These are phyloP conservation scores for Trypanosoma theileri DNA, from an alignment of 208 protist species.

Conservation along the genomic window DNA sequence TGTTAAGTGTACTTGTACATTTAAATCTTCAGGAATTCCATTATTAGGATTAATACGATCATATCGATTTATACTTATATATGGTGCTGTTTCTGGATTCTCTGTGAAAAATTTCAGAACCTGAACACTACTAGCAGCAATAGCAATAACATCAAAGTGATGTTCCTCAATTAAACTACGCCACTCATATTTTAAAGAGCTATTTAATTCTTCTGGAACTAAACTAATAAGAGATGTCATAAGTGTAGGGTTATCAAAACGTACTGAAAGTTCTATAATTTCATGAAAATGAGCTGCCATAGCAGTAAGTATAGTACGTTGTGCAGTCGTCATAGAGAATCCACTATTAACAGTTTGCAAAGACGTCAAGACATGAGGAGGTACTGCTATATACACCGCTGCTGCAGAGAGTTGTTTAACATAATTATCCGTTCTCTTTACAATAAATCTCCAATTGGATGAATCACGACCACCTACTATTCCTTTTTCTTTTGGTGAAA, in stretches of 20 bases:
- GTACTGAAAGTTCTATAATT: conserved; percentile 67
- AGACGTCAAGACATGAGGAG: background rate
- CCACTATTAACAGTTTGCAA: background rate
- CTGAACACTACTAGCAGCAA: conserved; percentile 58
- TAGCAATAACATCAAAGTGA: conserved; percentile 62
- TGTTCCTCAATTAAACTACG: conserved; percentile 42
- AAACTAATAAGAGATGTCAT: conserved; percentile 47
- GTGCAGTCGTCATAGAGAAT: conserved; percentile 25
- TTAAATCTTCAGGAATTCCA: conserved; percentile 52
- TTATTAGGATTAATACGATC: conserved; percentile 71
- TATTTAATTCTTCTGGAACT: conserved; percentile 23
- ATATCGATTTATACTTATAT: conserved; percentile 60
- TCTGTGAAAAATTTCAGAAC: conserved; percentile 44
- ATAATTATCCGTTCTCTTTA: conserved; percentile 25
- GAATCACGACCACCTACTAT: background rate
- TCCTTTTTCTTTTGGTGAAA: background rate
- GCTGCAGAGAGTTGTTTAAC: conserved; percentile 28
- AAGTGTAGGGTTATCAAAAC: conserved; percentile 67
- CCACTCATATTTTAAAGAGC: conserved; percentile 26
- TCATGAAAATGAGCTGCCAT: conserved; percentile 43
- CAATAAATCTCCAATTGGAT: conserved; percentile 23
- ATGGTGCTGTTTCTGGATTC: conserved; percentile 24
- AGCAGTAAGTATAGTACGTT: conserved; percentile 12
- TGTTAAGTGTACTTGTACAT: background rate
- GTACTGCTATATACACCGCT: conserved; percentile 14